phyloP scores from a whole-genome alignment of 768 basidiomycete genomes.

The Phlebiopsis gigantea region DNA sequence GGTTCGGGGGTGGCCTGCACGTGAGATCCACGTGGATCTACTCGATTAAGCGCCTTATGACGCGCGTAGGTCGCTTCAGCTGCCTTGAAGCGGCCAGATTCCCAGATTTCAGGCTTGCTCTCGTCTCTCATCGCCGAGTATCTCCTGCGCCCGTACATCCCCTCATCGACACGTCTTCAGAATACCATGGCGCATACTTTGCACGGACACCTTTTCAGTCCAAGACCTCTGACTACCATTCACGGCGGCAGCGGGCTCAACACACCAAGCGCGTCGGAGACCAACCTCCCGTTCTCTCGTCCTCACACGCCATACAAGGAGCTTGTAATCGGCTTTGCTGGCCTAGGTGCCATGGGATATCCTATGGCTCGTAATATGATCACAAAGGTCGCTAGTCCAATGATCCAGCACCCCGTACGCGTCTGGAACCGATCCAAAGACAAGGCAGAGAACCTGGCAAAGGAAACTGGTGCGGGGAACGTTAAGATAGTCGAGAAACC shows the following conservation, averaged over 20 bases:
- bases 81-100: constrained; percentile 5
- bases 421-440: constrained; percentile 72
- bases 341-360: constrained; percentile 66
- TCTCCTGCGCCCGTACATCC: background rate
- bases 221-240: background rate
- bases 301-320: constrained; percentile 45
- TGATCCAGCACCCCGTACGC: constrained; percentile 45
- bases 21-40: background rate
- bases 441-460: constrained; percentile 52
- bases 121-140: constrained; percentile 1
- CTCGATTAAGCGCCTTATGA: constrained; percentile 3
- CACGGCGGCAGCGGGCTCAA: background rate
- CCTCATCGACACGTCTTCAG: background rate
- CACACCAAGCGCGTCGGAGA: background rate
- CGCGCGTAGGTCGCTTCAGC: constrained; percentile 2
- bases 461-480: constrained; percentile 49
- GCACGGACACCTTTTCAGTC: background rate
- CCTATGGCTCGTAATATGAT: constrained; percentile 80
- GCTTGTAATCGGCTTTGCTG: constrained; percentile 43
- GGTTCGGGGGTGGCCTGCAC: background rate
- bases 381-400: constrained; percentile 35
- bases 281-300: constrained; percentile 46
- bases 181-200: background rate
- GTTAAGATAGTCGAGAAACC: constrained; percentile 52
- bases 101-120: background rate